Evolutionary conservation across 805 yeast species (phyloP).

Genomic region (Gaillardinia entomophila): DNA sequence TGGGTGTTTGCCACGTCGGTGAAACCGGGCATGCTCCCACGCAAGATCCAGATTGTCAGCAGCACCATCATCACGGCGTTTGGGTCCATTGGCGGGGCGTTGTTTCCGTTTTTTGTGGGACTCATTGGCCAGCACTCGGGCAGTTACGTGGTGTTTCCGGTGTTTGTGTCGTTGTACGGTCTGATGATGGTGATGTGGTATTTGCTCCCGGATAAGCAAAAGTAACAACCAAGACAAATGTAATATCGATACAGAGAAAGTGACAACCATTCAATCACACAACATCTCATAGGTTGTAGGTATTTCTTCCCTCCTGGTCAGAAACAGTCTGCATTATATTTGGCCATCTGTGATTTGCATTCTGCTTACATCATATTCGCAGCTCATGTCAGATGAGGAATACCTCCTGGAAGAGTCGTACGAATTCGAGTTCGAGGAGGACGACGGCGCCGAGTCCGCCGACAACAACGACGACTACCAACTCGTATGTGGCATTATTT

Average conservation of each 20-base stretch:
- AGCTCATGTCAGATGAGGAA: too few relatives aligned
- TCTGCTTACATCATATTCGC: too few relatives aligned
- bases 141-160: slow-evolving; percentile 17
- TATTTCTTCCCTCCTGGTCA: too few relatives aligned
- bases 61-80: slow-evolving; percentile 19
- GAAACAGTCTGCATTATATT: too few relatives aligned
- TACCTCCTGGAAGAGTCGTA: slow-evolving; percentile 34
- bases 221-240: too few relatives aligned
- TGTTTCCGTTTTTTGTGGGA: slow-evolving; percentile 17
- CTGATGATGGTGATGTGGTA: slow-evolving; percentile 13
- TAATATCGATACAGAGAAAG: too few relatives aligned
- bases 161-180: slow-evolving; percentile 11
- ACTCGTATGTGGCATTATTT: slow-evolving; percentile 4
- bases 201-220: slow-evolving; percentile 11
- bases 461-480: slow-evolving; percentile 17
- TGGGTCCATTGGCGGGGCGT: slow-evolving; percentile 19
- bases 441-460: slow-evolving; percentile 25
- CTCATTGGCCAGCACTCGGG: slow-evolving; percentile 16
- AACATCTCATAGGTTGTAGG: too few relatives aligned
- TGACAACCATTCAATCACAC: too few relatives aligned
- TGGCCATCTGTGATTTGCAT: too few relatives aligned
- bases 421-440: slow-evolving; percentile 32
- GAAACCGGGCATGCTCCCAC: slow-evolving; percentile 12
- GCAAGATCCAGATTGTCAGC: slow-evolving; percentile 17
- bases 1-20: slow-evolving; percentile 15